phyloP scores from a whole-genome alignment of 163 green algal genomes.

The Scenedesmus sp. region DNA sequence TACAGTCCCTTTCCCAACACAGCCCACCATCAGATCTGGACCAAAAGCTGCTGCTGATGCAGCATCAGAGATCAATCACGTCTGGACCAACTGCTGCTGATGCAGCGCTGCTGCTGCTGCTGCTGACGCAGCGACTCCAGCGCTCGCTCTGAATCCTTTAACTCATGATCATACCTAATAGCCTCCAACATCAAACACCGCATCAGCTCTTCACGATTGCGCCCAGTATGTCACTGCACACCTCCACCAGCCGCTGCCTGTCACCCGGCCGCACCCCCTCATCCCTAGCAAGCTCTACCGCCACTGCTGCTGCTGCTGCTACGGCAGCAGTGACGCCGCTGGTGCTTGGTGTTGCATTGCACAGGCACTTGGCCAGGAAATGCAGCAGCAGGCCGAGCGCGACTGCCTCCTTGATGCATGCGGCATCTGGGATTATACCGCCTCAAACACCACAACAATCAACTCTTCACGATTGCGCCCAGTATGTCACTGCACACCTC shows the following conservation, averaged over 20 bases:
- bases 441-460: neutral
- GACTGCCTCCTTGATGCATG: constrained; percentile 8
- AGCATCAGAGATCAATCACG: no score
- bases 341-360: neutral
- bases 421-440: neutral
- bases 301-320: neutral
- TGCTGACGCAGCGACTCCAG: no score
- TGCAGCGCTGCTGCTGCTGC: no score
- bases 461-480: neutral
- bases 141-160: no score
- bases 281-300: neutral
- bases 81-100: no score
- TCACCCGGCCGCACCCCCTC: neutral
- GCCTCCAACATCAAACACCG: neutral
- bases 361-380: neutral
- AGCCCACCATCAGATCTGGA: no score
- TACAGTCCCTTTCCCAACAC: no score
- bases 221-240: neutral
- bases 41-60: no score
- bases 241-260: constrained; percentile 15
- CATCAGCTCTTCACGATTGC: neutral
- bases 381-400: constrained; percentile 6
- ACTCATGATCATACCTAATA: neutral
- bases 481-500: constrained; percentile 10
- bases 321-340: neutral